These are phyloP conservation scores for Nothophoma quercina DNA, from an alignment of 2,329 filamentous ascomycete genomes.

Conservation along the genomic window DNA sequence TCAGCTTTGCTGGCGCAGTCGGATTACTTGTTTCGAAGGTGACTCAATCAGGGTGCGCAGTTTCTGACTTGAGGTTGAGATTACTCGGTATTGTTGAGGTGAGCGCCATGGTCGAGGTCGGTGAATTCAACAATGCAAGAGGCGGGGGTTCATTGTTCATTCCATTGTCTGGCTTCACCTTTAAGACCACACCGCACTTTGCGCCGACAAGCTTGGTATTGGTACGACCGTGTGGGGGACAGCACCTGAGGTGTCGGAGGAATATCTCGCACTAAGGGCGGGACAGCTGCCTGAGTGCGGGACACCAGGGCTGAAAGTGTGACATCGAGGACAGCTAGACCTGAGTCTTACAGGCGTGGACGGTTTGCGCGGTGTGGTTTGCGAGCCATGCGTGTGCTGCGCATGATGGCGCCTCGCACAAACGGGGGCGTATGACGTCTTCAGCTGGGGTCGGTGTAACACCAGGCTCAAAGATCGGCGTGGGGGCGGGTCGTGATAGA, in stretches of 20 bases:
- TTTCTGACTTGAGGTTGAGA: slow-evolving; percentile 5
- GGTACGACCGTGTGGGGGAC: slow-evolving; percentile 11
- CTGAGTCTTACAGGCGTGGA: slow-evolving; percentile 12
- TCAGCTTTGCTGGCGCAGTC: slow-evolving; percentile 13
- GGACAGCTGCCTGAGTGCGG: neutral
- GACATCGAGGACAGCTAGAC: slow-evolving; percentile 5
- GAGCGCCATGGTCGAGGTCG: slow-evolving; percentile 14
- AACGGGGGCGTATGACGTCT: slow-evolving; percentile 16
- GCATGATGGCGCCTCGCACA: slow-evolving; percentile 15
- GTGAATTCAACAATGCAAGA: slow-evolving; percentile 15
- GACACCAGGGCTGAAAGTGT: slow-evolving; percentile 13
- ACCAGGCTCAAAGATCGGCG: slow-evolving; percentile 8
- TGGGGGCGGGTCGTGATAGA: neutral
- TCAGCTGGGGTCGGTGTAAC: neutral
- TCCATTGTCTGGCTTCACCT: slow-evolving; percentile 18
- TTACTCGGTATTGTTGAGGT: slow-evolving; percentile 2
- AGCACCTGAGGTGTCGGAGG: slow-evolving; percentile 9
- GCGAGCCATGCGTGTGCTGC: slow-evolving; percentile 9
- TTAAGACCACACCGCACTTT: slow-evolving; percentile 17
- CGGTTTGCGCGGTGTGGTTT: slow-evolving; percentile 10
- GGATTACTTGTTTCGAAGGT: slow-evolving; percentile 7
- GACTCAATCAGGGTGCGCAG: slow-evolving; percentile 6
- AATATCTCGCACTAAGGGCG: slow-evolving; percentile 5
- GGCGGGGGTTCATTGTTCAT: slow-evolving; percentile 20
- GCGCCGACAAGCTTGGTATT: slow-evolving; percentile 7